Evolutionary conservation across 23 red algal genomes (phyloP).

Genomic region (Gracilaria caudata): DNA sequence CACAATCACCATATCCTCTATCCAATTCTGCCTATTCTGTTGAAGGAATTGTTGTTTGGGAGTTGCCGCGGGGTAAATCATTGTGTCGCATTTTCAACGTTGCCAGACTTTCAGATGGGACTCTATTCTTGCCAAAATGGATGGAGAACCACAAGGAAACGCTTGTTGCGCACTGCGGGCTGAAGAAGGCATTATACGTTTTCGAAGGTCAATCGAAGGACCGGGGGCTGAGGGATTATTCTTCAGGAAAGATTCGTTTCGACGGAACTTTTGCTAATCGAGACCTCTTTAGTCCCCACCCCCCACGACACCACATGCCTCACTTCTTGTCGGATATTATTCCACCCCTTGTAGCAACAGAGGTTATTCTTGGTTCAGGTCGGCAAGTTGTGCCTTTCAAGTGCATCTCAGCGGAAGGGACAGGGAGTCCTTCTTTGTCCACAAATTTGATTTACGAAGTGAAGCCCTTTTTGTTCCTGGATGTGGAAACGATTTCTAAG

Average conservation of each 20-base stretch:
- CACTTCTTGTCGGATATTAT: conserved; percentile 80
- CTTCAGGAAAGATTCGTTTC: not conserved
- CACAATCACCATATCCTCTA: not conserved
- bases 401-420: not conserved
- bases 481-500: conserved; percentile 22
- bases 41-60: conserved; percentile 34
- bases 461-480: conserved; percentile 44
- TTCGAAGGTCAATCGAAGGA: conserved; percentile 15
- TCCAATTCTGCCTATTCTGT: not conserved
- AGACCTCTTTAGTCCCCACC: conserved; percentile 51
- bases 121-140: conserved; percentile 63
- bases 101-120: conserved; percentile 38
- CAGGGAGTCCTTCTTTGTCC: not conserved
- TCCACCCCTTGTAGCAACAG: conserved; percentile 46
- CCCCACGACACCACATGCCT: conserved; percentile 78
- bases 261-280: conserved; percentile 33
- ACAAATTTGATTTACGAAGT: conserved; percentile 17
- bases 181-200: conserved; percentile 38
- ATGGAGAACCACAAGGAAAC: conserved; percentile 50
- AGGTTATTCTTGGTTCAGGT: conserved; percentile 60
- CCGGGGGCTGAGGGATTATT: not conserved
- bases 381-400: conserved; percentile 28
- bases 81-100: conserved; percentile 67
- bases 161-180: conserved; percentile 32
- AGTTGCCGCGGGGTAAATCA: conserved; percentile 46